Evolutionary conservation across 1,284 basidiomycete species (phyloP), one percentile per base, ranked within the genome.

Genomic region (Puccinia polysora): DNA sequence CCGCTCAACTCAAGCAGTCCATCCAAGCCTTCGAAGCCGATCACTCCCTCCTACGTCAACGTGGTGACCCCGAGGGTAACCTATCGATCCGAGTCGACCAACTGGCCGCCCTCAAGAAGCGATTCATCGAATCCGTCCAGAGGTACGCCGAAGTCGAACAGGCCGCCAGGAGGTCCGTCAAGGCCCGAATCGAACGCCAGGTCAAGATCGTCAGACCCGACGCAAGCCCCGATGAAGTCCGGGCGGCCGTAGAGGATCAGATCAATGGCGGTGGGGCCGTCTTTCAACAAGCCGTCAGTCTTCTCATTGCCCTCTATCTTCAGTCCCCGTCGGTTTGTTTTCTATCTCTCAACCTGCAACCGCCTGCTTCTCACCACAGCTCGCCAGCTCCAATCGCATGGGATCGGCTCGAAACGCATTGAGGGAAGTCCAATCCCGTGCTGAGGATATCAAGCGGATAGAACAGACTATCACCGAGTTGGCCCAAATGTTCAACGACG

Each of bases 101-200:
- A 84, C 90, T 89, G 47, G 79, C 79, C 55, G 81, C 81, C 15
- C 81, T 81, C 74, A 83, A 82, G 79, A 81, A 79, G 74, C 75
- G 77, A 23, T 82, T 82, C 76, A 79, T 81, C 75, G 79, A 80
- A 62, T 79, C 82, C 38, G 80, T 85, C 56, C 80, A 84, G 75
- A 81, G 83, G 75, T 60, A 69, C 30, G 67, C 67, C 34, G 30
- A 69, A 52, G 67, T 69, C 28, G 56, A 69, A 34, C 67, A 69
- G 20, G 34, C 40, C 25, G n/a, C 43, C 20, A 43, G 67, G 28
- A 45, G 56, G n/a, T 28, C 67, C 36, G 60, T 69, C 25, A 69
- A 69, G 20, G 34, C 67, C 12, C 74, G 78, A 14, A 77, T 78
- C 20, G 79, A 80, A 75, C 75, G 79, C n/a, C 79, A 80, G 74